A percentile compares a stretch with the other conserved stretches of the same genome.
Evolutionary conservation across 345 rosid genomes (phyloP).

Genomic region (Aquilaria malaccensis): DNA sequence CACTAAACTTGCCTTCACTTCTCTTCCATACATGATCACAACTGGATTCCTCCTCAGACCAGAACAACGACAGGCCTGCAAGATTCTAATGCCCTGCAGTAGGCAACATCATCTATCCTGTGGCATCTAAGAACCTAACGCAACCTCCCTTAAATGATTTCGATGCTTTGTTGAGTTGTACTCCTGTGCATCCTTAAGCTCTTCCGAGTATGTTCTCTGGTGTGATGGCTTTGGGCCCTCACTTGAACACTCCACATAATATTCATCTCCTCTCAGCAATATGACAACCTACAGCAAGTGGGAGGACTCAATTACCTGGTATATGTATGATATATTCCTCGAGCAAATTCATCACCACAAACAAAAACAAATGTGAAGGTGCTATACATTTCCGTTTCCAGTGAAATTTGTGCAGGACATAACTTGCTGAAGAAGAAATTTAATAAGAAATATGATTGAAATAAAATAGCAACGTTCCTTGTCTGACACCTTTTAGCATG

Average conservation of each 20-base stretch:
- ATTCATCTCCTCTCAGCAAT: conserved; percentile 56
- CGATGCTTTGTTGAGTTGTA: conserved; percentile 71
- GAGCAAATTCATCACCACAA: background rate
- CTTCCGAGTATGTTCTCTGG: conserved; percentile 71
- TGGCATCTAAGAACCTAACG: conserved; percentile 40
- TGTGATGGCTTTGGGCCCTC: conserved; percentile 22
- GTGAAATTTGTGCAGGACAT: too few species aligned
- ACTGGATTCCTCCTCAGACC: too few species aligned
- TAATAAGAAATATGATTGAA: background rate
- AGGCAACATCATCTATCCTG: background rate
- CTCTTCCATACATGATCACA: background rate
- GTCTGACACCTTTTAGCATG: background rate
- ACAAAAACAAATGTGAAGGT: background rate
- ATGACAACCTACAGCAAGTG: conserved; percentile 51
- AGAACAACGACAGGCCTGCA: too few species aligned
- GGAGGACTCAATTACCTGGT: background rate
- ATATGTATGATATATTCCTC: background rate
- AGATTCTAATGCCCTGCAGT: too few species aligned
- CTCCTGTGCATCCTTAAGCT: conserved; percentile 52
- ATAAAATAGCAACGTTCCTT: background rate
- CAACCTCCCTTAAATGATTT: conserved; percentile 50
- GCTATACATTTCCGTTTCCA: too few species aligned
- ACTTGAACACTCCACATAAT: conserved; percentile 19
- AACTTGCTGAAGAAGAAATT: too few species aligned
- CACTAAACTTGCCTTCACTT: background rate